Percentiles rank a stretch among this genome's conserved stretches.
phyloP scores from a whole-genome alignment of 495 filamentous ascomycete genomes.

The Penicillium ochrochloron region DNA sequence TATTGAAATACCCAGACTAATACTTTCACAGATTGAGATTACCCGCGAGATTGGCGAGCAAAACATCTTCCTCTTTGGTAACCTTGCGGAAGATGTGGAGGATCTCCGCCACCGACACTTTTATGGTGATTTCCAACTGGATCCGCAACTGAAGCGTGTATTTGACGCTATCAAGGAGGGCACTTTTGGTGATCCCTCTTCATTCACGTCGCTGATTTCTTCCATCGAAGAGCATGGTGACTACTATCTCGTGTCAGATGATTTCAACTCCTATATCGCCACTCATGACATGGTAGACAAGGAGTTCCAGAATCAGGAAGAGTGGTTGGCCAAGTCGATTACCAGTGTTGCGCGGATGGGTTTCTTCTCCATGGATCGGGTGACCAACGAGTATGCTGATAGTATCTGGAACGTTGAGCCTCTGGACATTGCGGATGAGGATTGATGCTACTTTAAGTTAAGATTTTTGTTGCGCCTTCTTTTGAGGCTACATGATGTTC shows the following conservation, averaged over 20 bases:
- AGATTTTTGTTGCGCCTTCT: not conserved
- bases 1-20: conserved; percentile 19
- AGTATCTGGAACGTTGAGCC: conserved; percentile 96
- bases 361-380: conserved; percentile 95
- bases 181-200: conserved; percentile 74
- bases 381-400: conserved; percentile 97
- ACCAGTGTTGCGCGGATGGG: conserved; percentile 89
- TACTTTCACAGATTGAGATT: conserved; percentile 77
- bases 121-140: conserved; percentile 78
- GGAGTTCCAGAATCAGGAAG: conserved; percentile 86
- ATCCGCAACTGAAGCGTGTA: conserved; percentile 74
- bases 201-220: conserved; percentile 79
- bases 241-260: conserved; percentile 96
- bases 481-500: not conserved
- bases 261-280: conserved; percentile 91
- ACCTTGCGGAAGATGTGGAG: conserved; percentile 94
- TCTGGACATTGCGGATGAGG: conserved; percentile 44
- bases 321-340: conserved; percentile 89
- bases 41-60: conserved; percentile 93
- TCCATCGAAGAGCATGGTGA: conserved; percentile 91
- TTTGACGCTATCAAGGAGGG: conserved; percentile 79
- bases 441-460: conserved; percentile 6
- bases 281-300: conserved; percentile 90
- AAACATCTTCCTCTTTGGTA: conserved; percentile 99
- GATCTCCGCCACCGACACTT: conserved; percentile 90